Evolutionary conservation across 2,329 filamentous ascomycete genomes (phyloP).

Genomic region (Colletotrichum sidae): DNA sequence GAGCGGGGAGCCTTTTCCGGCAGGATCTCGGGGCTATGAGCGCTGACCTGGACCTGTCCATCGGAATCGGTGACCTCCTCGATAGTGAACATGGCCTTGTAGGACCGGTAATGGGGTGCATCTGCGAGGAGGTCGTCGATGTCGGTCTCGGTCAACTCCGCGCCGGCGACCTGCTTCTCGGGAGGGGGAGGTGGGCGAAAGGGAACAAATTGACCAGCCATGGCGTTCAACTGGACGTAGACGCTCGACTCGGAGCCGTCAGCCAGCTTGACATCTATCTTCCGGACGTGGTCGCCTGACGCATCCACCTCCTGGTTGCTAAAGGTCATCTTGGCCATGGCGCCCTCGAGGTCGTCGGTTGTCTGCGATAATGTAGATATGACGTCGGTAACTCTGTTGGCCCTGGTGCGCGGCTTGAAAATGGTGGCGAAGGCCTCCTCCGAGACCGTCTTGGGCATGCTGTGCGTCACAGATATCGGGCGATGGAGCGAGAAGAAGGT

Average conservation of each 20-base stretch:
- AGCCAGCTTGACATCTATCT: constrained; percentile 65
- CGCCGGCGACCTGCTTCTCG: constrained; percentile 62
- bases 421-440: constrained; percentile 86
- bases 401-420: constrained; percentile 71
- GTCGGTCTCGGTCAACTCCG: constrained; percentile 45
- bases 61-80: constrained; percentile 72
- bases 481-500: constrained; percentile 97
- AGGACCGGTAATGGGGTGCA: constrained; percentile 62
- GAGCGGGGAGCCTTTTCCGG: constrained; percentile 61
- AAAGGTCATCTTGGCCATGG: constrained; percentile 65
- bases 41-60: constrained; percentile 70
- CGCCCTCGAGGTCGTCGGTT: constrained; percentile 69
- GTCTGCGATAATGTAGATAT: constrained; percentile 74
- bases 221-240: constrained; percentile 74
- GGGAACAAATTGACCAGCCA: constrained; percentile 78
- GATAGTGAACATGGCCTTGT: constrained; percentile 74
- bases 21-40: constrained; percentile 69
- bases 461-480: constrained; percentile 88
- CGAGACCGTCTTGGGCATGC: constrained; percentile 78
- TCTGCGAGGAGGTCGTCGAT: constrained; percentile 51
- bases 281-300: constrained; percentile 59
- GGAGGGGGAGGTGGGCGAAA: constrained; percentile 90
- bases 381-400: constrained; percentile 68
- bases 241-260: constrained; percentile 69
- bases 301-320: constrained; percentile 54